Base-by-base conservation (phyloP, 108 stramenopile species). In the Fragilariopsis cylindrus region DNA sequence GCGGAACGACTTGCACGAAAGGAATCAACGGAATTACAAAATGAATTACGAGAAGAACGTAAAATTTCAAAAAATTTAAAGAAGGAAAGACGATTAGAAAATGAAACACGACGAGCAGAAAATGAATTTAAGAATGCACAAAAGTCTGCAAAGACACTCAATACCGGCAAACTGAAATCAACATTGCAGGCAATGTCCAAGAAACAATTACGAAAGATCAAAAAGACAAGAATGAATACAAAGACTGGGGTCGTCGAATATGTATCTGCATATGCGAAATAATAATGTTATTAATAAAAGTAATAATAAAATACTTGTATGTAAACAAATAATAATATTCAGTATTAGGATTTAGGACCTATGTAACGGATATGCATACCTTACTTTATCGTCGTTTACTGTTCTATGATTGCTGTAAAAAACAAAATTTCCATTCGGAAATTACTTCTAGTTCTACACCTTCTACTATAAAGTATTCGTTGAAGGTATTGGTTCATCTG, bases 141-240 rank as follows among this genome's bases (percentile, higher is more conserved):
- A 68, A 83, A 58, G 60, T 76, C 73, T 21, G 75, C 84, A 60
- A 89, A 91, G 73, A 76, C 41, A 39, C 70, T 96, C 72, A 93
- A 92, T 74, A 57, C 65, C n/a, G 77, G 76, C 50, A 91, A 82
- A 60, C 57, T 90, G 48, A 80, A 86, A 12, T 73, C 69, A 12
- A 97, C 91, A 54, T 80, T 97, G 74, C 95, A 93, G 89, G 87
- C 89, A 53, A 95, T 97, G 97, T 96, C 92, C 74, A 97, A 97
- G 91, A 96, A 96, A 70, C 96, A 98, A 79, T 81, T 98, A 65
- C 79, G 96, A 74, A 90, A 93, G 82, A 93, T 97, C 79, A 97
- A 97, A 84, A 97, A 97, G 87, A 96, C 90, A 65, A 60, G 96
- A 69, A 81, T 97, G 79, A 97, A 97, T 85, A 79, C 82, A 21